A percentile compares a stretch with the other conserved stretches of the same genome.
phyloP scores from a whole-genome alignment of 225 moss, liverwort and hornwort genomes.

The Marchantia paleacea region DNA sequence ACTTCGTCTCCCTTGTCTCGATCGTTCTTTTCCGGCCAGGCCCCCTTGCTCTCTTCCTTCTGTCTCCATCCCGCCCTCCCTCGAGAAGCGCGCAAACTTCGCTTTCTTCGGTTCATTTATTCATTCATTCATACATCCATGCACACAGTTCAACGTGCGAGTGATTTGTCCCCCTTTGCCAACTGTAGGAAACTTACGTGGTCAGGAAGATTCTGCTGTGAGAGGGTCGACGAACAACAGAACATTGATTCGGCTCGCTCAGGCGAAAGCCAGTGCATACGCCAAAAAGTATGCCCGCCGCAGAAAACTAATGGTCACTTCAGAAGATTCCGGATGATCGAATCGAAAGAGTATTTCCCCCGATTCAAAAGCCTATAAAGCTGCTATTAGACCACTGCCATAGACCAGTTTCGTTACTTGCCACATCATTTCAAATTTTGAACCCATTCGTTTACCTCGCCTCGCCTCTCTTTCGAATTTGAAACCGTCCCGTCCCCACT shows the following conservation, averaged over 20 bases:
- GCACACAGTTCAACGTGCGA: background rate
- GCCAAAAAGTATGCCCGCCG: background rate
- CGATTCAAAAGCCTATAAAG: background rate
- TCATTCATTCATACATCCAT: background rate
- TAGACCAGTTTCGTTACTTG: background rate
- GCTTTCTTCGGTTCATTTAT: background rate
- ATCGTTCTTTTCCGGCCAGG: background rate
- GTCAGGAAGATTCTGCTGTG: slow-evolving; percentile 1
- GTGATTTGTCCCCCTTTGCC: background rate
- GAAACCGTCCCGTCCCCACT: background rate
- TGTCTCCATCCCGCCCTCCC: background rate
- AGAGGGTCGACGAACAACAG: background rate
- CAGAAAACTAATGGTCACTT: background rate
- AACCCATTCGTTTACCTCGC: background rate
- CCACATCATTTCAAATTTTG: background rate
- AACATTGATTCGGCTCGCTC: background rate
- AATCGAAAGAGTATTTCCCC: background rate
- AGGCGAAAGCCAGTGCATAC: background rate
- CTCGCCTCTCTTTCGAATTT: background rate
- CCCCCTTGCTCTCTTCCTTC: background rate
- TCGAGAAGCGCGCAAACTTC: background rate
- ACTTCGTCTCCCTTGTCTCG: background rate
- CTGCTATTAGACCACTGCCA: background rate
- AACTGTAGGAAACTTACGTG: slow-evolving; percentile 1
- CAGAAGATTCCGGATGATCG: background rate